Conservation (phyloP, 768 basidiomycete species). For the Rossbeevera mucosa region DNA sequence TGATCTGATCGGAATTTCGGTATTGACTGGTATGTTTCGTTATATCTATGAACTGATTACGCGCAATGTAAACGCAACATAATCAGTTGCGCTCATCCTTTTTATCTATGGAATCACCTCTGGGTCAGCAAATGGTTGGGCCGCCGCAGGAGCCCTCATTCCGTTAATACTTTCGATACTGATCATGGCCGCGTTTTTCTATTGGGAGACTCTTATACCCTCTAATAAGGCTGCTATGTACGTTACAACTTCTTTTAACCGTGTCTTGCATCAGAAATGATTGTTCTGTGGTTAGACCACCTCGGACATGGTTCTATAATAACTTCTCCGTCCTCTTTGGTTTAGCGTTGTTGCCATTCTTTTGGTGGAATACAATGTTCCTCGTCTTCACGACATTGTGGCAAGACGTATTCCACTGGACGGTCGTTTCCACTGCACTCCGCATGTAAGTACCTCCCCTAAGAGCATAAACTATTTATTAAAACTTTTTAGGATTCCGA, state of each 20-base stretch:
- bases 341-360: conserved; percentile 36
- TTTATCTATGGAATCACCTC: conserved; percentile 43
- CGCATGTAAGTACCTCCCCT: conserved; percentile 32
- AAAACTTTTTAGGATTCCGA: conserved; percentile 33
- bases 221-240: conserved; percentile 41
- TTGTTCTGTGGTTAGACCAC: conserved; percentile 29
- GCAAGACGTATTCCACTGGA: conserved; percentile 42
- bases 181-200: conserved; percentile 42
- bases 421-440: conserved; percentile 34
- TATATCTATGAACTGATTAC: not conserved
- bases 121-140: conserved; percentile 50
- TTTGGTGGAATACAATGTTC: conserved; percentile 39
- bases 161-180: conserved; percentile 45
- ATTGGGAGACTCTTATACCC: conserved; percentile 44
- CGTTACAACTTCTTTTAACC: conserved; percentile 7
- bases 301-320: conserved; percentile 38
- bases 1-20: conserved; percentile 37
- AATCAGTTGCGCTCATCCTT: conserved; percentile 33
- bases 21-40: conserved; percentile 32
- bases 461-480: not conserved
- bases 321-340: conserved; percentile 40
- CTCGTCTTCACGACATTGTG: conserved; percentile 35
- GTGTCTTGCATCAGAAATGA: not conserved
- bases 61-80: not conserved
- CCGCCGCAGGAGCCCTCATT: conserved; percentile 38